Evolutionary conservation across 768 basidiomycete species (phyloP), one percentile per base, ranked within the genome.

Genomic region (Tulasnella sp.): DNA sequence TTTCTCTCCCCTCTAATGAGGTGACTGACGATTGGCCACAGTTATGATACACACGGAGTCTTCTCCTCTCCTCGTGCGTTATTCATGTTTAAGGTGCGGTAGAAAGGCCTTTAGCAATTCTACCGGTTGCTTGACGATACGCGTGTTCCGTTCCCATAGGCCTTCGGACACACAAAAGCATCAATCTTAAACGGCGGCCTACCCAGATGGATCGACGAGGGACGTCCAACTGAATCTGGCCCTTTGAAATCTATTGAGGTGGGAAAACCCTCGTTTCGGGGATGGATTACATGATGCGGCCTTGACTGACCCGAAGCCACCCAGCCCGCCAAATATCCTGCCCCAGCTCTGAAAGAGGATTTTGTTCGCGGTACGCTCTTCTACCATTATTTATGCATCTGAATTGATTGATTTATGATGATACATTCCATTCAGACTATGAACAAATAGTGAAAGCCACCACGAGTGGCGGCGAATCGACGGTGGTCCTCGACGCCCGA

Each of bases 101-200:
- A 37, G 37, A 37, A 37, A 42, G 42, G 42, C 42, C 9, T 42
- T 14, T 1, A 42, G 9, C 3, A 42, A 8, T 42, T 14, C 42
- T 42, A 42, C 42, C 12, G 9, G 42, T 42, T 42, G 42, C 42
- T 42, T 42, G 42, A 42, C 42, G 42, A 42, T 42, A 14, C 42
- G 8, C 4, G 12, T 14, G 12, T 42, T 20, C 16, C 12, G 20
- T 41, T 76, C 28, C 75, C 46, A 20, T 74, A 86, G 86, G 89
- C 93, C 34, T 96, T 98, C 86, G 95, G 95, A 11, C 98, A 99
- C 85, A 86, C 88, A 44, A 92, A 92, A 69, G 95, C 96, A 11
- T 95, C 94, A 81, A 90, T 99, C 16, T 89, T 99, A 22, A 92
- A 99, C 85, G 98, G 98, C n/a, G 97, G 97, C 28, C 89, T 98